Percentiles rank a stretch among this genome's conserved stretches.
phyloP scores from a whole-genome alignment of 176 grass and related monocot species.

The Aegilops umbellulata region DNA sequence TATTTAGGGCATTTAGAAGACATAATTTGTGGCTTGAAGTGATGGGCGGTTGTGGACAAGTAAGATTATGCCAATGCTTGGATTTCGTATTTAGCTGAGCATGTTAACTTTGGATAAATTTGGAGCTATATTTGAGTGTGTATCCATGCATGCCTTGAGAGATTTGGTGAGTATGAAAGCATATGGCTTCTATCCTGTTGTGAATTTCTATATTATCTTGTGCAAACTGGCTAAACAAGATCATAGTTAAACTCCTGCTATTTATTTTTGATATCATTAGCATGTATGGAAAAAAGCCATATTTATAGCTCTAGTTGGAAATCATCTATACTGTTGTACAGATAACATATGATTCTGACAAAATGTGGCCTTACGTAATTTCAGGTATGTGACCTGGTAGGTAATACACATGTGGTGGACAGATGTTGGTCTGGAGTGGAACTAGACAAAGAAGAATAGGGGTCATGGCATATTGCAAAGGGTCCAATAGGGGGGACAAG shows the following conservation, averaged over 20 bases:
- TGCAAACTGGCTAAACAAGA: neutral
- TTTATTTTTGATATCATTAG: neutral
- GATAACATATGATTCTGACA: neutral
- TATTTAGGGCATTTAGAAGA: neutral
- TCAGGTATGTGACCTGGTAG: too few species aligned
- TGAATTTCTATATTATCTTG: neutral
- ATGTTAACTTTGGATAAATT: neutral
- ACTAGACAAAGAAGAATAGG: slow-evolving; percentile 39
- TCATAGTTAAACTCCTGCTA: neutral
- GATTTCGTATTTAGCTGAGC: neutral
- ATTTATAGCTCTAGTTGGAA: neutral
- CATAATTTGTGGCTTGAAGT: neutral
- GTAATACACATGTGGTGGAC: too few species aligned
- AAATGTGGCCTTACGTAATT: too few species aligned
- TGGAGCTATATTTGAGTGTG: neutral
- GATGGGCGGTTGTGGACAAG: neutral
- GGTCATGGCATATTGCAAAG: slow-evolving; percentile 50
- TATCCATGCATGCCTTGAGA: neutral
- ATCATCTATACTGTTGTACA: neutral
- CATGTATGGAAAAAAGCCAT: neutral
- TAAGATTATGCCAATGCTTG: neutral
- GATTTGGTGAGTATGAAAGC: neutral
- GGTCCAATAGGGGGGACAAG: slow-evolving; percentile 37
- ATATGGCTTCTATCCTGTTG: neutral
- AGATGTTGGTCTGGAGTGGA: too few species aligned